phyloP scores from a whole-genome alignment of 345 rosid species.

The Kandelia obovata region DNA sequence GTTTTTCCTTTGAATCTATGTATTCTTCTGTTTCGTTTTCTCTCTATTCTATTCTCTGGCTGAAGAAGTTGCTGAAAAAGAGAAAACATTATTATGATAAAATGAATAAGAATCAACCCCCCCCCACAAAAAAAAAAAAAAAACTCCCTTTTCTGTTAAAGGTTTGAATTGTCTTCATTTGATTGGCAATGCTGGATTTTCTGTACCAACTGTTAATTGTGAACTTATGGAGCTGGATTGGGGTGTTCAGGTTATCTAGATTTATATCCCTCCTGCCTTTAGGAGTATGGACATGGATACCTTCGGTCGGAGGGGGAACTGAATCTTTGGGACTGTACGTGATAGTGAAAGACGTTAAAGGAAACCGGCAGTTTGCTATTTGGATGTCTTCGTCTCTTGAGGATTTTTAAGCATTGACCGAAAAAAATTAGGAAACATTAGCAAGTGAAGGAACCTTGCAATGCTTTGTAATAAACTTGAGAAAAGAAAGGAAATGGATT shows the following conservation, averaged over 20 bases:
- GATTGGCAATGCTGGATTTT: constrained; percentile 17
- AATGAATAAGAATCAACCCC: too few species aligned
- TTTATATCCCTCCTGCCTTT: not conserved
- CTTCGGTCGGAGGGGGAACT: not conserved
- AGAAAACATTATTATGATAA: too few species aligned
- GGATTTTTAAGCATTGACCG: too few species aligned
- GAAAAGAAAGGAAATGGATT: not conserved
- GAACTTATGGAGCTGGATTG: constrained; percentile 4
- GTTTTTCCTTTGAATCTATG: constrained; percentile 17
- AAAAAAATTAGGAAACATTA: not conserved
- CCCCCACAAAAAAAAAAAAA: rapidly evolving
- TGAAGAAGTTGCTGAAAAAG: not conserved
- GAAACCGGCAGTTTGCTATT: not conserved
- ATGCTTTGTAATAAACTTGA: not conserved
- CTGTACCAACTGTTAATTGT: not conserved
- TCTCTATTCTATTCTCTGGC: not conserved
- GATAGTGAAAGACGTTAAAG: not conserved
- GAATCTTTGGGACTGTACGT: not conserved
- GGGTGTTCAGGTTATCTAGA: not conserved
- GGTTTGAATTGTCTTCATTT: constrained; percentile 1
- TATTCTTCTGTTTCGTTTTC: not conserved
- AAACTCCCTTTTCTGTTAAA: not conserved
- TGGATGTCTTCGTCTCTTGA: not conserved
- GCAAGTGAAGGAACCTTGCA: not conserved
- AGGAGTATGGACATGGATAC: not conserved